phyloP scores from a whole-genome alignment of 2,329 filamentous ascomycete genomes.

The Fusarium tupiense region DNA sequence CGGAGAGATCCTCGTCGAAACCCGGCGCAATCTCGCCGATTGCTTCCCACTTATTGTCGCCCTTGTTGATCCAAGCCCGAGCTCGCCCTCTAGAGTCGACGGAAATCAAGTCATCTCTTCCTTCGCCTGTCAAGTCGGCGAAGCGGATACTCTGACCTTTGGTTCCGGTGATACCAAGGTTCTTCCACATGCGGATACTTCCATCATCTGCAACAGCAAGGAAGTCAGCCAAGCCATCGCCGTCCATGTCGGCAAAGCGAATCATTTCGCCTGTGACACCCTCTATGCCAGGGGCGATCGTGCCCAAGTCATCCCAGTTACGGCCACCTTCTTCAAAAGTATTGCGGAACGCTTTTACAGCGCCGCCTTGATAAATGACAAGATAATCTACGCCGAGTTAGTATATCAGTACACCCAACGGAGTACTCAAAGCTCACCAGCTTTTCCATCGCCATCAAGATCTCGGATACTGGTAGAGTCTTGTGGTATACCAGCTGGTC shows the following conservation, averaged over 20 bases:
- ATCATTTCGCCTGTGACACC: conserved; percentile 20
- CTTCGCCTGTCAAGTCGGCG: conserved; percentile 8
- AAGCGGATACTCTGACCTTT: conserved; percentile 4
- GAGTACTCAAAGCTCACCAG: background rate
- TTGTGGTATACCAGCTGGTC: background rate
- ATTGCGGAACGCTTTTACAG: conserved; percentile 31
- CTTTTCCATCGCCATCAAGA: background rate
- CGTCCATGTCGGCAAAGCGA: conserved; percentile 31
- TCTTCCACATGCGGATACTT: conserved; percentile 35
- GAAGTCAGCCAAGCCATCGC: conserved; percentile 28
- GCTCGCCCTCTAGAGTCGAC: conserved; percentile 12
- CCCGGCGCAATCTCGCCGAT: conserved; percentile 14
- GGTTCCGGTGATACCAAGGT: conserved; percentile 3
- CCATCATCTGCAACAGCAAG: conserved; percentile 20
- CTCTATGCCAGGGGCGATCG: conserved; percentile 6
- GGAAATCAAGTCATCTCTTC: conserved; percentile 2
- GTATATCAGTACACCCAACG: background rate
- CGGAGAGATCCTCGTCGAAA: background rate
- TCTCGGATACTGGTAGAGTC: background rate
- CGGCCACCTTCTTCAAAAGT: background rate
- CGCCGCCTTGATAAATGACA: conserved; percentile 27
- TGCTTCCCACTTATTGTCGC: background rate
- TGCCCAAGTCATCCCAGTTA: conserved; percentile 14
- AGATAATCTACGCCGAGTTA: conserved; percentile 21
- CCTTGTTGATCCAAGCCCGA: conserved; percentile 20